Percentiles rank a stretch among this genome's conserved stretches.
Conservation (phyloP, 192 early-diverging fungal genomes). For the Umbelopsis isabellina region DNA sequence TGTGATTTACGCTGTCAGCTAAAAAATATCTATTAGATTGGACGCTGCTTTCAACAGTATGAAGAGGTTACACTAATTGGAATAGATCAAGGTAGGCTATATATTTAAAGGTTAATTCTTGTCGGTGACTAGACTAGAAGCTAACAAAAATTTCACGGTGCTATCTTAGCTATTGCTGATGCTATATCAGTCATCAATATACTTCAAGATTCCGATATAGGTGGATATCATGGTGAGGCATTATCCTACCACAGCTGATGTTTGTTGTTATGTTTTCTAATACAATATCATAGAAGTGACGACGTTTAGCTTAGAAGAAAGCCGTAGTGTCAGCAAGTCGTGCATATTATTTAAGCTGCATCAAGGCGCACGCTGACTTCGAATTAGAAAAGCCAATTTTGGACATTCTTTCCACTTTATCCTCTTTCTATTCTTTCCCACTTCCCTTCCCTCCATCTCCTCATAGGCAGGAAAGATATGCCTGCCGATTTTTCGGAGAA, state of each 20-base stretch:
- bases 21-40: not conserved
- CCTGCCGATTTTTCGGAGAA: slow-evolving; percentile 17
- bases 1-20: not conserved
- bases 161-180: not conserved
- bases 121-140: no score
- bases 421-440: not conserved
- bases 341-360: slow-evolving; percentile 7
- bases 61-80: slow-evolving; percentile 20
- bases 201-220: slow-evolving; percentile 15
- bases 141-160: not conserved
- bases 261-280: no score
- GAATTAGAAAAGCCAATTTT: not conserved
- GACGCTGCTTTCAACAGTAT: slow-evolving; percentile 5
- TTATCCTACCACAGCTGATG: no score
- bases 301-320: slow-evolving; percentile 18
- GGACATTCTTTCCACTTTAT: not conserved
- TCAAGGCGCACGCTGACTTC: not conserved
- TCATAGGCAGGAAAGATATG: slow-evolving; percentile 19
- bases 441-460: not conserved
- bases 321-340: not conserved
- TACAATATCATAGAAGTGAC: not conserved
- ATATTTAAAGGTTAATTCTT: no score
- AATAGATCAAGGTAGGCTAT: slow-evolving; percentile 7
- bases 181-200: not conserved
- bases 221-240: not conserved